Conservation (phyloP, 2,329 filamentous ascomycete species). For the Clarireedia hainanense region DNA sequence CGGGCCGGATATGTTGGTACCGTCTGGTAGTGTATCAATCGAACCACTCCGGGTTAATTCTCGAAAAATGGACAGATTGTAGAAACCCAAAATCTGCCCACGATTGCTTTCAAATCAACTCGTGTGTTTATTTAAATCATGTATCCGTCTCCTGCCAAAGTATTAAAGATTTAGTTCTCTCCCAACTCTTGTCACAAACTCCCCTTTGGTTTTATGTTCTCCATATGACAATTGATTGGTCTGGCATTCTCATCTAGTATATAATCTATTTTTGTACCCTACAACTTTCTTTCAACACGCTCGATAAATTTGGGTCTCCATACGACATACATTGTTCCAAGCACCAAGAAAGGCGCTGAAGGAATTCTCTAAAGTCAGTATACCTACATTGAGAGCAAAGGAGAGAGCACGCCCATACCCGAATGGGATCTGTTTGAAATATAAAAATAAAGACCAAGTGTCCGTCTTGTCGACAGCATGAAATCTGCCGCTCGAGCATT, state of each 20-base stretch:
- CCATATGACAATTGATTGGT: not conserved
- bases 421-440: not conserved
- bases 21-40: not conserved
- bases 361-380: not conserved
- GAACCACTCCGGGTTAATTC: not conserved
- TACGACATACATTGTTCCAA: not conserved
- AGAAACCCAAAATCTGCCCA: not conserved
- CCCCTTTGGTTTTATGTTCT: not conserved
- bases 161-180: not conserved
- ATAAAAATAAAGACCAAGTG: conserved; percentile 13
- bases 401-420: not conserved
- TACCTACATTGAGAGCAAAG: not conserved
- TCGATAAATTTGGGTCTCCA: not conserved
- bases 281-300: conserved; percentile 3
- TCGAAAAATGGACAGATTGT: conserved; percentile 2
- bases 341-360: not conserved
- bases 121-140: not conserved
- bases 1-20: not conserved
- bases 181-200: not conserved
- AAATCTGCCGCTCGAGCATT: conserved; percentile 46
- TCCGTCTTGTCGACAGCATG: conserved; percentile 33
- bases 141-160: not conserved
- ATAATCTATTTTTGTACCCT: not conserved
- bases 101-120: conserved; percentile 3
- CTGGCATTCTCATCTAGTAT: not conserved